A percentile compares a stretch with the other conserved stretches of the same genome.
Conservation (phyloP, 352 stramenopile genomes). For the Globisporangium camurandrum region DNA sequence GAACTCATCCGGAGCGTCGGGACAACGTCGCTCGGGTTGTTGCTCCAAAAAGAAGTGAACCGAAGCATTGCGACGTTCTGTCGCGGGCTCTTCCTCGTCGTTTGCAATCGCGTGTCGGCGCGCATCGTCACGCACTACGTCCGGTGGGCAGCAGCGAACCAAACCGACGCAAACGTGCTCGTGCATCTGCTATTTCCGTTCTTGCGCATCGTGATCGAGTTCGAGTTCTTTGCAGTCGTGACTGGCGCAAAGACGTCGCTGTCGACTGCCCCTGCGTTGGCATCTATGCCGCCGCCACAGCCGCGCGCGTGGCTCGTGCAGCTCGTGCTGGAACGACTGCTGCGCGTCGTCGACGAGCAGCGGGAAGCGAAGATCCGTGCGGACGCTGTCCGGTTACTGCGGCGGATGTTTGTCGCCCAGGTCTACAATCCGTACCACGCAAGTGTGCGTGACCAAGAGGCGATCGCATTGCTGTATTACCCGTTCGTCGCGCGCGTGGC, state of each 20-base stretch:
- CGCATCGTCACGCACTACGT: constrained; percentile 37
- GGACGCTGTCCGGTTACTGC: constrained; percentile 40
- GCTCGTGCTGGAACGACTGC: constrained; percentile 39
- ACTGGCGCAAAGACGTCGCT: constrained; percentile 24
- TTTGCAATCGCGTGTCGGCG: constrained; percentile 32
- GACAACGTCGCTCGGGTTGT: constrained; percentile 25
- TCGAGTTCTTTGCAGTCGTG: constrained; percentile 60
- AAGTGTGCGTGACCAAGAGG: constrained; percentile 35
- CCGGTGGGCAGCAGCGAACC: constrained; percentile 24
- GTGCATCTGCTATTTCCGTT: constrained; percentile 68
- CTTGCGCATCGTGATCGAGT: constrained; percentile 52
- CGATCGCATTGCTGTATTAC: constrained; percentile 55
- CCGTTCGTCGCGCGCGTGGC: constrained; percentile 36
- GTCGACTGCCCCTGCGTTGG: background rate
- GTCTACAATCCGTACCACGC: constrained; percentile 44
- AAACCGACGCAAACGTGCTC: constrained; percentile 40
- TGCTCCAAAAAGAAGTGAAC: constrained; percentile 66
- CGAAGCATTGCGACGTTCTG: constrained; percentile 49
- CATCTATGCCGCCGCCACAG: background rate
- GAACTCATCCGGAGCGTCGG: constrained; percentile 31
- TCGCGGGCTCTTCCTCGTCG: constrained; percentile 44
- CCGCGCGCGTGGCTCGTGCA: constrained; percentile 37
- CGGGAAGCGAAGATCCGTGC: constrained; percentile 52
- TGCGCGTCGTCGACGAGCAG: constrained; percentile 46
- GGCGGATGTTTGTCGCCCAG: constrained; percentile 57